phyloP scores from a whole-genome alignment of 768 basidiomycete species.

The Glaciozyma martinii region DNA sequence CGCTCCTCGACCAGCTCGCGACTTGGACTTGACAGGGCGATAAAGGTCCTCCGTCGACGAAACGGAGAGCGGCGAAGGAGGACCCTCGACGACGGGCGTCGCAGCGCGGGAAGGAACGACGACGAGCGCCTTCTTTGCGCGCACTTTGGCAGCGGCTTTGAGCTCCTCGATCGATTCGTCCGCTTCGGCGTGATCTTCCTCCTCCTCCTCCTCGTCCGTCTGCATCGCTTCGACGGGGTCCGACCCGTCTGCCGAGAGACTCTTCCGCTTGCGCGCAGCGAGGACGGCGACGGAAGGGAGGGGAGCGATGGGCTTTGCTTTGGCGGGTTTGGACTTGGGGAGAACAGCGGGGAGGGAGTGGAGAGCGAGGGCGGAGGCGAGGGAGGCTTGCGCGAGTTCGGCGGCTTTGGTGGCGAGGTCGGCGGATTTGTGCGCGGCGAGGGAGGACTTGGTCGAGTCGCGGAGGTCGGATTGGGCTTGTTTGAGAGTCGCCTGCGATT shows the following conservation, averaged over 20 bases:
- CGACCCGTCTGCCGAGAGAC: background rate
- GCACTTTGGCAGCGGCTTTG: background rate
- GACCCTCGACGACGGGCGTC: background rate
- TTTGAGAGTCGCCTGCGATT: constrained; percentile 20
- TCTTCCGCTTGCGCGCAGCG: background rate
- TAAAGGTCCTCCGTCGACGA: background rate
- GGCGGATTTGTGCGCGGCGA: background rate
- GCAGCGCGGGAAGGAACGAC: background rate
- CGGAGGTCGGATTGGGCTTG: constrained; percentile 3
- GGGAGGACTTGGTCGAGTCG: background rate
- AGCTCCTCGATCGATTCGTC: background rate
- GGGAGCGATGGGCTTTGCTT: background rate
- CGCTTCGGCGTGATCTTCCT: background rate
- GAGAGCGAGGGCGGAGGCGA: background rate
- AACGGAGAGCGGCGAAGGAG: background rate
- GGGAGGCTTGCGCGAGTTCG: background rate
- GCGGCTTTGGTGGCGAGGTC: background rate
- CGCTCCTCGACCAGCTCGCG: background rate
- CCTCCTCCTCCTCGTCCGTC: background rate
- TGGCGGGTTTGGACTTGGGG: background rate
- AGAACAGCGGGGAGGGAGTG: background rate
- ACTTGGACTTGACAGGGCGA: constrained; percentile 4
- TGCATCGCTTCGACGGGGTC: background rate
- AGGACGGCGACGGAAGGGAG: constrained; percentile 1
- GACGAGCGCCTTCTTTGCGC: background rate